Conservation (phyloP, 2,329 filamentous ascomycete species). For the Aspergillus sp. region DNA sequence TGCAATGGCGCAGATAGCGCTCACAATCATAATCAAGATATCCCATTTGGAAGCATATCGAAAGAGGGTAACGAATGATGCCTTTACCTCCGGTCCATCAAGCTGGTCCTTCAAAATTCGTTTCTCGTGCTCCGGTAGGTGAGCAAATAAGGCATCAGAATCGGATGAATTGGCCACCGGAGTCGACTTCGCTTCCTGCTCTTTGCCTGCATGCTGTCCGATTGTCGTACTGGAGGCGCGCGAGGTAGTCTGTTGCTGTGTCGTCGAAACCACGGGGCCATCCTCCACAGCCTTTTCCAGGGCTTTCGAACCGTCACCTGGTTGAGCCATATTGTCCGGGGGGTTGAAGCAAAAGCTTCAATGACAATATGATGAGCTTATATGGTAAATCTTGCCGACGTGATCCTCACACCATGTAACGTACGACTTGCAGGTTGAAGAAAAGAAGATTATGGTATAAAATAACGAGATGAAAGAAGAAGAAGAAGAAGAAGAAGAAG, state of each 20-base stretch:
- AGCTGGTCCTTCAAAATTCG: slow-evolving; percentile 63
- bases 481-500: too few species aligned
- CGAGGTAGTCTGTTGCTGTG: background rate
- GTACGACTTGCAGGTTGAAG: background rate
- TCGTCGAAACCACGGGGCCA: background rate
- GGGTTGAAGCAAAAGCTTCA: background rate
- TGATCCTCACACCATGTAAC: background rate
- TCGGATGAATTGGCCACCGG: slow-evolving; percentile 22
- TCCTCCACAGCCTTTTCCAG: background rate
- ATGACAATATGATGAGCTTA: background rate
- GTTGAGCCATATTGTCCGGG: background rate
- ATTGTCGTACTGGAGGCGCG: slow-evolving; percentile 1
- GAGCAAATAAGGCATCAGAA: slow-evolving; percentile 48
- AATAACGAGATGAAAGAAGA: too few species aligned
- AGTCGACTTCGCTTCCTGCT: slow-evolving; percentile 34
- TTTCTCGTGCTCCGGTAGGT: slow-evolving; percentile 60
- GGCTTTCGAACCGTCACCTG: background rate
- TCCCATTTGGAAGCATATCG: slow-evolving; percentile 64
- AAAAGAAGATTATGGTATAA: background rate
- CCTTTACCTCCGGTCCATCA: slow-evolving; percentile 55
- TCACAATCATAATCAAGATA: slow-evolving; percentile 55
- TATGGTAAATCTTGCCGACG: background rate
- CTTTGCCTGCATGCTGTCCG: slow-evolving; percentile 4
- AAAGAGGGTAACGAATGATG: slow-evolving; percentile 60
- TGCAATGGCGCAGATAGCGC: slow-evolving; percentile 59